Percentiles rank a stretch among this genome's conserved stretches.
Conservation (phyloP, 2,329 filamentous ascomycete genomes). For the Colletotrichum eleusines region DNA sequence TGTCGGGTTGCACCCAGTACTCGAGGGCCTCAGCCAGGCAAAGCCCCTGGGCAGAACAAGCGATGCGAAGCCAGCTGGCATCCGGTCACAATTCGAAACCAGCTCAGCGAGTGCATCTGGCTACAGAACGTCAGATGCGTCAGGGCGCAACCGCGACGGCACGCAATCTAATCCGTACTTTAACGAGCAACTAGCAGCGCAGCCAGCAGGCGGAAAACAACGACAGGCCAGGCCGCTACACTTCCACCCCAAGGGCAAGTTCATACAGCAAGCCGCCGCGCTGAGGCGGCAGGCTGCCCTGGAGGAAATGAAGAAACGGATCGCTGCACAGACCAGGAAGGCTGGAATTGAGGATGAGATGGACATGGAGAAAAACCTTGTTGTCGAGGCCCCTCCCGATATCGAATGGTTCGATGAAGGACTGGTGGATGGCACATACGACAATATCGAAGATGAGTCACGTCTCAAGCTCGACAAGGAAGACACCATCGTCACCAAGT, state of each 20-base stretch:
- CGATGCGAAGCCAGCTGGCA: conserved; percentile 43
- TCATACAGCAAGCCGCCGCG: conserved; percentile 93
- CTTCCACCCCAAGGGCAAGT: conserved; percentile 97
- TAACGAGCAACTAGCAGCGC: conserved; percentile 74
- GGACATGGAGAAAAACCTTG: conserved; percentile 88
- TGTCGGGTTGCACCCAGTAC: conserved; percentile 81
- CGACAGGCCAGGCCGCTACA: conserved; percentile 81
- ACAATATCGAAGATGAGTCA: conserved; percentile 72
- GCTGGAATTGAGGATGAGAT: conserved; percentile 94
- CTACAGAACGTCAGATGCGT: conserved; percentile 52
- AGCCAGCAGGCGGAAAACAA: conserved; percentile 68
- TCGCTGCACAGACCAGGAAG: conserved; percentile 87
- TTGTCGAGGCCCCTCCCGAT: conserved; percentile 85
- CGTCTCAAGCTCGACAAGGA: conserved; percentile 79
- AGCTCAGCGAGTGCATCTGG: conserved; percentile 39
- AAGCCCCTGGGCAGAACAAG: conserved; percentile 57
- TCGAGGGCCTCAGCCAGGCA: conserved; percentile 68
- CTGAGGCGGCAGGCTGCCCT: conserved; percentile 87
- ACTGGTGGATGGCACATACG: conserved; percentile 81
- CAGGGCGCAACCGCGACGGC: conserved; percentile 47
- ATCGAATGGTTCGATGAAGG: conserved; percentile 99
- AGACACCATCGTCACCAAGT: conserved; percentile 90
- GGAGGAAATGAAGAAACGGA: conserved; percentile 94
- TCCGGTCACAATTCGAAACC: conserved; percentile 35
- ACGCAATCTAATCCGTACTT: conserved; percentile 80